Evolutionary conservation across 257 asterid species (phyloP).

Genomic region (Vinca minor): DNA sequence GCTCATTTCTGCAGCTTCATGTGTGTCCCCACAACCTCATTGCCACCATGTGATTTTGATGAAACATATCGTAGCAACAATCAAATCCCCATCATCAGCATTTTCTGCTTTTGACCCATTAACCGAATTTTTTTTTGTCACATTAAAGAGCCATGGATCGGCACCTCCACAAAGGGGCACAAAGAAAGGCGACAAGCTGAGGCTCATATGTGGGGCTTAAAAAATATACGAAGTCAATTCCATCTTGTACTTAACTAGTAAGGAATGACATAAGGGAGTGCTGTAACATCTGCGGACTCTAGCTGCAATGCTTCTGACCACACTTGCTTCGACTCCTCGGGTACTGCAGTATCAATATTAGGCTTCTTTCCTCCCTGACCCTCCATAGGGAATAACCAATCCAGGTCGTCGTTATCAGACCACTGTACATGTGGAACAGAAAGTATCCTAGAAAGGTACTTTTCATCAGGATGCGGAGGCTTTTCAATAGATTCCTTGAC

Average conservation of each 20-base stretch:
- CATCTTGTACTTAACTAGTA: conserved; percentile 23
- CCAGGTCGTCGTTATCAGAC: conserved; percentile 37
- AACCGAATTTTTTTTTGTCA: not conserved
- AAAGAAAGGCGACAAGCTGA: not conserved
- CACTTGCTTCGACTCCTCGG: conserved; percentile 27
- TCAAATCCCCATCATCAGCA: conserved; percentile 9
- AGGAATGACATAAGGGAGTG: conserved; percentile 55
- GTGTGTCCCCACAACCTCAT: not conserved
- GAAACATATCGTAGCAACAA: not conserved
- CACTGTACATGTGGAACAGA: conserved; percentile 37
- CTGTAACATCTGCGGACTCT: conserved; percentile 33
- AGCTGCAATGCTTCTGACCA: conserved; percentile 47
- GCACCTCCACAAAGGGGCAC: not conserved
- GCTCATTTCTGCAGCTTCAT: not conserved
- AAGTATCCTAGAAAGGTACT: conserved; percentile 35
- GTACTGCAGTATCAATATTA: conserved; percentile 11
- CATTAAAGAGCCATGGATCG: not conserved
- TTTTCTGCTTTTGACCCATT: conserved; percentile 7
- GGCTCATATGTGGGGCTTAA: not conserved
- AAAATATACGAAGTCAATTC: not conserved
- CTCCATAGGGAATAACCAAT: conserved; percentile 35
- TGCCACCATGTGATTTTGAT: not conserved
- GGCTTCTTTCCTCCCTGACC: conserved; percentile 26
- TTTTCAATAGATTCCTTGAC: conserved; percentile 25
- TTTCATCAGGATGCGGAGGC: conserved; percentile 47